phyloP scores from a whole-genome alignment of 2,329 filamentous ascomycete genomes.

The Zymoseptoria brevis region DNA sequence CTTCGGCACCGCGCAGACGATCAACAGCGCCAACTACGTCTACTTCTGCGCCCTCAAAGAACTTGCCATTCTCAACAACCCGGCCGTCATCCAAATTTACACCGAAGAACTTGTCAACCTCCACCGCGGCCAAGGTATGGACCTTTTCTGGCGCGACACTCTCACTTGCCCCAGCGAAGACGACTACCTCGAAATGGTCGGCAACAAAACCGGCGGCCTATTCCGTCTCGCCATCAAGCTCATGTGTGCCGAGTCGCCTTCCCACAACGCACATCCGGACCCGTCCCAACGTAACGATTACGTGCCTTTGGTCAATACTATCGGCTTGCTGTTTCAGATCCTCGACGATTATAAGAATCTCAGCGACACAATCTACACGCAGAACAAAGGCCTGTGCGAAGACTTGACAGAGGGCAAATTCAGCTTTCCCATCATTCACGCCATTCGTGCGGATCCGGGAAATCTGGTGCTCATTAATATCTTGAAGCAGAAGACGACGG shows the following conservation, averaged over 20 bases:
- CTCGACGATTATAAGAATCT: conserved; percentile 93
- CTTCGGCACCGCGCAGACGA: conserved; percentile 79
- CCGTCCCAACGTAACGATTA: conserved; percentile 47
- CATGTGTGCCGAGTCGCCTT: conserved; percentile 67
- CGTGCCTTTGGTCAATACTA: conserved; percentile 73
- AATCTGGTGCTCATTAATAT: conserved; percentile 85
- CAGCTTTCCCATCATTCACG: conserved; percentile 90
- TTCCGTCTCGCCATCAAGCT: conserved; percentile 79
- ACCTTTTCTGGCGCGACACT: conserved; percentile 81
- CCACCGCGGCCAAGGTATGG: conserved; percentile 83
- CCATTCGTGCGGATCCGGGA: conserved; percentile 66
- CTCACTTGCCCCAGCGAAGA: conserved; percentile 77
- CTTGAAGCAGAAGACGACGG: conserved; percentile 76
- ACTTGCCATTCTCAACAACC: conserved; percentile 62
- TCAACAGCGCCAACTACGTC: conserved; percentile 84
- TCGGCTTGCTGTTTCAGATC: conserved; percentile 84
- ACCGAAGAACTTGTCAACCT: conserved; percentile 77
- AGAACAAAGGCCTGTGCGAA: conserved; percentile 90
- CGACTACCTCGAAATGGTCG: conserved; percentile 91
- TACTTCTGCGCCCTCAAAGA: conserved; percentile 76
- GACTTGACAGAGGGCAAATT: conserved; percentile 97
- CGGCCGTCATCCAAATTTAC: conserved; percentile 60
- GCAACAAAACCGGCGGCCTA: conserved; percentile 81
- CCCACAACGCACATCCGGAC: conserved; percentile 16
- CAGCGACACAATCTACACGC: conserved; percentile 53